Evolutionary conservation across 2,329 filamentous ascomycete species (phyloP).

Genomic region (Colletotrichum sp.): DNA sequence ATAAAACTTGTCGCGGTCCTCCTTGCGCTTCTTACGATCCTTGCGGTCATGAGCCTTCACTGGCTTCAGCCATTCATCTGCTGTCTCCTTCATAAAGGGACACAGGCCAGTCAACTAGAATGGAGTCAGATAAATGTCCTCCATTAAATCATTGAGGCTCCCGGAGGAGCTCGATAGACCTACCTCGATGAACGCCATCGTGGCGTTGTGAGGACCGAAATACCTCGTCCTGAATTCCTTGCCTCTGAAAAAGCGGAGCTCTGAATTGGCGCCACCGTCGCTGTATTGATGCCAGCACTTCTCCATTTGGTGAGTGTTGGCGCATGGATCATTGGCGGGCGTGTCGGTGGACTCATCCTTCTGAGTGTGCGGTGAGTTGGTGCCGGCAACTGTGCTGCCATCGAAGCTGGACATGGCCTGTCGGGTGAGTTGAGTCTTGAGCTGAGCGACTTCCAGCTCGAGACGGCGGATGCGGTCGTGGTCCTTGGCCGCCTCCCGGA

Average conservation of each 20-base stretch:
- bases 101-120: constrained; percentile 55
- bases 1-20: constrained; percentile 56
- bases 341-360: constrained; percentile 45
- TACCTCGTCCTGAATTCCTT: constrained; percentile 66
- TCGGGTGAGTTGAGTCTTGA: constrained; percentile 56
- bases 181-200: constrained; percentile 62
- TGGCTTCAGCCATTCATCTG: constrained; percentile 65
- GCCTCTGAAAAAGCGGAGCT: constrained; percentile 62
- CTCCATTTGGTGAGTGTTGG: constrained; percentile 19
- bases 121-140: neutral
- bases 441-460: constrained; percentile 63
- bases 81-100: constrained; percentile 67
- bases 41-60: constrained; percentile 61
- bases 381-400: constrained; percentile 54
- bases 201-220: constrained; percentile 65
- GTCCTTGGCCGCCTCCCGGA: constrained; percentile 49
- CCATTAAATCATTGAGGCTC: neutral
- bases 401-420: constrained; percentile 49
- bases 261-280: constrained; percentile 52
- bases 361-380: constrained; percentile 49
- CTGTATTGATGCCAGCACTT: constrained; percentile 33
- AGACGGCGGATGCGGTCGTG: constrained; percentile 64
- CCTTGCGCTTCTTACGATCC: constrained; percentile 57
- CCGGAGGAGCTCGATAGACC: neutral
- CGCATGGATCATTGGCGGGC: constrained; percentile 32